Base-by-base conservation (phyloP, 2,329 filamentous ascomycete genomes). In the Sarocladium brachiariae region DNA sequence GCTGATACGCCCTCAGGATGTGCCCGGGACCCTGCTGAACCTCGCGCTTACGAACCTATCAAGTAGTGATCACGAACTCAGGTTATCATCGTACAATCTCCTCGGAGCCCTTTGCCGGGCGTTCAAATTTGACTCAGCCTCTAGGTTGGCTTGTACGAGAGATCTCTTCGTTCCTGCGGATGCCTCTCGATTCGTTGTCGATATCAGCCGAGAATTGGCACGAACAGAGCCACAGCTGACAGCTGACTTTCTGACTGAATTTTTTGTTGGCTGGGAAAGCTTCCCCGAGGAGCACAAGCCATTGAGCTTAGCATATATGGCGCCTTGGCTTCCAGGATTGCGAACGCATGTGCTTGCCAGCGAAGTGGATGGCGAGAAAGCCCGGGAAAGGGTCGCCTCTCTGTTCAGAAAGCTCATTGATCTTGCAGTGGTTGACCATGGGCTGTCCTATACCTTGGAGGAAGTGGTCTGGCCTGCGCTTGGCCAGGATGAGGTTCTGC, bases 261-360 rank as follows among this genome's bases (percentile, higher is more conserved):
- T 87, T 60, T 86, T 87, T 52, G 80, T 85, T 21, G 81, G 83
- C 16, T 87, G 83, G 83, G 81, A 84, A 56, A 84, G 81, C 58
- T 83, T 86, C 57, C 76, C 80, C 1, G 78, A 83, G 30, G 78
- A 84, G 51, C 83, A 87, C 59, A 81, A 83, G 56, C 80, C 82
- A 1, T 61, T 86, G 21, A 84, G 81, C 56, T 70, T 87, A 25
- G 77, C 81, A 5, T 87, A 87, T 60, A 84, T 87, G 78, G 79
- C 82, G 5, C 83, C 83, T 2, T 87, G 83, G 83, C 69, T 87
- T 33, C 72, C 77, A 5, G 77, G 81, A 11, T 65, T 87, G 30
- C 76, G 83, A 45, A 79, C 75, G 2, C 75, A 76, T 50, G 71
- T 86, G 3, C 66, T 87, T 16, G 70, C 76, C 3, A 72, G 72